Evolutionary conservation across 2,329 filamentous ascomycete genomes (phyloP), one percentile per base, ranked within the genome.

Genomic region (Rugonectria rugulosa): DNA sequence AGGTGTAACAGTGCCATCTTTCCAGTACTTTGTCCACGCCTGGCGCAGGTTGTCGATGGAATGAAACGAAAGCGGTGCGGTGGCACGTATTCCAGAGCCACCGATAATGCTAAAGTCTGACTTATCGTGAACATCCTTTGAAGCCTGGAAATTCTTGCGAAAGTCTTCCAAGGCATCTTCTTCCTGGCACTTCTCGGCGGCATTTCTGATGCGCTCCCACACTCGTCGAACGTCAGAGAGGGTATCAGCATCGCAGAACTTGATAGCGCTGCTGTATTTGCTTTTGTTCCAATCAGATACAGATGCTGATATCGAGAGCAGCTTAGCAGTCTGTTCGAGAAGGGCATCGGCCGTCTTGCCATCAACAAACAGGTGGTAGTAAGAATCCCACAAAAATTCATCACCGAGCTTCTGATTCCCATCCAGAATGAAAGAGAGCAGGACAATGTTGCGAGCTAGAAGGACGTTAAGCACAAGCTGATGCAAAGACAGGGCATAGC

Each of bases 381-480:
- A 88, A 29, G 83, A 70, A 53, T 81, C 76, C 83, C 83, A 87
- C 4, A 81, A 68, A 7, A 62, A 47, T 2, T 74, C 67, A 1
- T 57, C 45, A 11, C 64, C 55, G 21, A 67, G 34, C 19, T 59
- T 60, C 1, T 70, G 53, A 6, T 66, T 53, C 23, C 72, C 63
- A n/a, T 82, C 80, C 6, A 81, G 44, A 32, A 87, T 67, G 2
- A 86, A 67, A 1, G 79, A 79, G 26, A 85, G 71, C 0, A 86
- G 68, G 3, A 87, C 58, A 24, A 81, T 66, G 64, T 88, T 87
- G 3, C 85, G 78, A 23, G 82, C 84, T 84, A 34, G 10, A 21
- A 4, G 15, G 14, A 14, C n/a, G n/a, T n/a, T 47, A 56, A 42
- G 40, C 49, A 15, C 23, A 29, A 19, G 11, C n/a, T n/a, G n/a